Conservation (phyloP, 2,329 filamentous ascomycete species). For the Emericellopsis cladophorae region DNA sequence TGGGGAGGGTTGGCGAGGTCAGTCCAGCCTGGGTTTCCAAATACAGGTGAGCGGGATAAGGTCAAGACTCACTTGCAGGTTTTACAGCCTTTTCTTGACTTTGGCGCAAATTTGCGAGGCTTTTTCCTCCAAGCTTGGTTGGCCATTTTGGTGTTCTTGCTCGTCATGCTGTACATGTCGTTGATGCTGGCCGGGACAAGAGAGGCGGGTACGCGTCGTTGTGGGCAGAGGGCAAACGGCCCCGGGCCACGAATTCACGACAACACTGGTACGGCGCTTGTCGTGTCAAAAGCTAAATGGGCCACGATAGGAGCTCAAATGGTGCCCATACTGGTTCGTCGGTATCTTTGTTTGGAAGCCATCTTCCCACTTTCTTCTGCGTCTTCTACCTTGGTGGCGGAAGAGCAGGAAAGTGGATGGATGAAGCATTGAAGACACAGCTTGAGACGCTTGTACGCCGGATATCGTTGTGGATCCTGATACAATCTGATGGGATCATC, state of each 20-base stretch:
- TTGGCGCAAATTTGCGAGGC: conserved; percentile 22
- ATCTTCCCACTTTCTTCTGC: background rate
- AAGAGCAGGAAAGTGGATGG: background rate
- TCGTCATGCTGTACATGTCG: conserved; percentile 3
- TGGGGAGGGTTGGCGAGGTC: conserved; percentile 7
- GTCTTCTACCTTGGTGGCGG: background rate
- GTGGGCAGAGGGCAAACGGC: background rate
- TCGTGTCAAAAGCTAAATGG: background rate
- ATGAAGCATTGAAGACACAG: background rate
- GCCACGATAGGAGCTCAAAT: background rate
- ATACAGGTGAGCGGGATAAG: conserved; percentile 1
- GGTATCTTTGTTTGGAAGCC: background rate
- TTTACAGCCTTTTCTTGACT: conserved; percentile 23
- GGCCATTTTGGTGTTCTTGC: conserved; percentile 6
- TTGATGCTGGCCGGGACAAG: background rate
- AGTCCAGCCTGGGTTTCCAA: conserved; percentile 6
- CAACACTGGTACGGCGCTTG: background rate
- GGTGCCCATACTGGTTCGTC: background rate
- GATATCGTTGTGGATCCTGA: background rate
- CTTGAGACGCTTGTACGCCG: too few species aligned
- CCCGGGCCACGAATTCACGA: background rate
- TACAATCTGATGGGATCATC: background rate
- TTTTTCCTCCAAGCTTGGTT: conserved; percentile 22
- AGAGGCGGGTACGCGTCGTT: background rate
- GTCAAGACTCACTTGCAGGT: conserved; percentile 23